These are phyloP conservation scores for Neofusicoccum kwambonambiense DNA, from an alignment of 2,329 filamentous ascomycete genomes.

Conservation along the genomic window DNA sequence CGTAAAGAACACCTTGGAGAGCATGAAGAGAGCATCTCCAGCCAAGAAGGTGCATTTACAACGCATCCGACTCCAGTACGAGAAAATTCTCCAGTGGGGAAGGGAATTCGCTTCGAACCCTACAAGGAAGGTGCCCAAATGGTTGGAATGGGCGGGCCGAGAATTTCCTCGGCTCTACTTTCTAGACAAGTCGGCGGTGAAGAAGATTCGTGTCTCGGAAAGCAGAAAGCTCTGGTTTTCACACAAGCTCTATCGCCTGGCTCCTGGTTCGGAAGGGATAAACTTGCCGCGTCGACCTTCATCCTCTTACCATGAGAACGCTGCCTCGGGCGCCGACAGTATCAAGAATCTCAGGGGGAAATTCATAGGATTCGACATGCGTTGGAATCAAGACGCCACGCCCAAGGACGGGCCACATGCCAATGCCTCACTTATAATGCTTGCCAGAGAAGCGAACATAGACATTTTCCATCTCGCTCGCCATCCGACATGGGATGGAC, in stretches of 20 bases:
- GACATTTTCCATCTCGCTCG: constrained; percentile 73
- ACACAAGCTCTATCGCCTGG: not conserved
- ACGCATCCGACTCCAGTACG: no score
- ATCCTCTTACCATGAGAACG: not conserved
- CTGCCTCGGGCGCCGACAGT: not conserved
- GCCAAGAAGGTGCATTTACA: not conserved
- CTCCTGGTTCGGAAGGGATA: no score
- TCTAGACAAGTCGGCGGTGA: not conserved
- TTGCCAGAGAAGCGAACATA: constrained; percentile 74
- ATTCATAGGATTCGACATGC: constrained; percentile 80
- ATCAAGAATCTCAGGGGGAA: not conserved
- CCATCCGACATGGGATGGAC: constrained; percentile 43
- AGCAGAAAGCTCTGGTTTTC: not conserved
- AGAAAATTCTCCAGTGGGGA: no score
- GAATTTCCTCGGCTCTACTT: not conserved
- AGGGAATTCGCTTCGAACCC: no score
- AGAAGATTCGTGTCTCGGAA: not conserved
- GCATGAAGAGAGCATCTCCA: not conserved
- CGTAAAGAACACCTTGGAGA: no score
- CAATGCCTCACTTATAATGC: constrained; percentile 78
- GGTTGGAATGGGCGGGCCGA: not conserved
- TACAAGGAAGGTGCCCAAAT: no score
- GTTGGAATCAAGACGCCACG: constrained; percentile 65
- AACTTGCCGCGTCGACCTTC: not conserved
- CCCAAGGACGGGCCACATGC: constrained; percentile 54